Evolutionary conservation across 441 rosid genomes (phyloP), one percentile per base, ranked within the genome.

Genomic region (Pelargonium australe): DNA sequence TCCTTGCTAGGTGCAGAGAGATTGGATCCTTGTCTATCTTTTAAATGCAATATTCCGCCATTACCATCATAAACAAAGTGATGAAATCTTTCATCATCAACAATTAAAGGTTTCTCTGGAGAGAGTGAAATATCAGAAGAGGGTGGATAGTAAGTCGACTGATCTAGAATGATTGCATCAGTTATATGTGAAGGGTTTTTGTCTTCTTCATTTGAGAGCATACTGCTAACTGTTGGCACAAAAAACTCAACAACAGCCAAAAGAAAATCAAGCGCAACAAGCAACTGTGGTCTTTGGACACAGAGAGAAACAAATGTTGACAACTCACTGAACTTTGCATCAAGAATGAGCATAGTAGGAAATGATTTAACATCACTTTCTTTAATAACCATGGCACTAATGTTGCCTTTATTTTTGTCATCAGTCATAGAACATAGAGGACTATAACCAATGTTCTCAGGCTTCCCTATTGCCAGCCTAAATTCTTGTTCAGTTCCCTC

Each of bases 221-320:
- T 79, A 80, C 73, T 74, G 61, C 95, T 89, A 66, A 95, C 81
- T 45, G 91, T 72, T 13, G 98, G 99, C 76, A 88, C 90, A 79
- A 95, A 95, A 79, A 95, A 95, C 82, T 95, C 98, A 70, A 84
- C 89, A 64, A 95, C 87, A 25, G 96, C 95, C 70, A 92, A 84
- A 72, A 95, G 86, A 85, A 95, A 95, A 87, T 95, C 99, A 76
- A 95, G 89, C 60, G 97, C 96, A 76, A 95, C 98, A 72, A 95
- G 95, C 75, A 95, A 80, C 72, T 89, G 98, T 23, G 99, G 99
- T 85, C 95, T 88, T 78, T 90, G 99, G 80, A 92, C 76, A 79
- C 86, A 83, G 14, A 90, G 43, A 37, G 93, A 89, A 67, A 90
- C 67, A 60, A 73, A 78, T 45, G 96, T 88, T 43, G 87, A 85